These are phyloP conservation scores for Alternaria sp. DNA, from an alignment of 2,329 filamentous ascomycete genomes.

Conservation along the genomic window DNA sequence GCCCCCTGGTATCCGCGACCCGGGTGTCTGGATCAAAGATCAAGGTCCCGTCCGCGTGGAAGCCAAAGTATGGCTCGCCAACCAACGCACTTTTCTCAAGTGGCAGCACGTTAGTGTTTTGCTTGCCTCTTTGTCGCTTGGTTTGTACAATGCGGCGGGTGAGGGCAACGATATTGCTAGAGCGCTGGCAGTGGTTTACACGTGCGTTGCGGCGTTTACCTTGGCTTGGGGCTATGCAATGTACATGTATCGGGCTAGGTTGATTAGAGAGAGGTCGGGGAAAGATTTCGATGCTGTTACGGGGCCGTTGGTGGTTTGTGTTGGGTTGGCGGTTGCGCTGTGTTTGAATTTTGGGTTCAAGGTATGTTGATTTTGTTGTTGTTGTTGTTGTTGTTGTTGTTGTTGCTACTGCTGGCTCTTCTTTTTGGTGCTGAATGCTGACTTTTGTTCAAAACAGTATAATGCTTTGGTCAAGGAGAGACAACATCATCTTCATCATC, in stretches of 20 bases:
- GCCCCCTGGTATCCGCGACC: slow-evolving; percentile 87
- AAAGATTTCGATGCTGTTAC: slow-evolving; percentile 91
- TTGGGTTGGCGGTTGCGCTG: slow-evolving; percentile 79
- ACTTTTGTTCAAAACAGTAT: slow-evolving; percentile 28
- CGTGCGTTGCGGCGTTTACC: slow-evolving; percentile 80
- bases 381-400: no score
- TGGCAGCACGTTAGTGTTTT: slow-evolving; percentile 96
- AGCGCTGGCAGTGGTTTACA: slow-evolving; percentile 82
- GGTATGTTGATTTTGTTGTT: slow-evolving; percentile 55
- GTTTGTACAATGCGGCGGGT: slow-evolving; percentile 87
- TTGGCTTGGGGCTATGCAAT: slow-evolving; percentile 88
- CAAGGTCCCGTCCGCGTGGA: slow-evolving; percentile 90
- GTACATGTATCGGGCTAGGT: slow-evolving; percentile 74
- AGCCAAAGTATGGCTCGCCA: slow-evolving; percentile 98
- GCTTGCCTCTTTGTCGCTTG: slow-evolving; percentile 82
- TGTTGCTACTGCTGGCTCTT: background rate
- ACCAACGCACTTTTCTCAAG: slow-evolving; percentile 97
- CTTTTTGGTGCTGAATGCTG: background rate
- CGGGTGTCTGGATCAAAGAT: slow-evolving; percentile 91
- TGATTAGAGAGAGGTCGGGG: slow-evolving; percentile 86
- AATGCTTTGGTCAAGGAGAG: slow-evolving; percentile 27
- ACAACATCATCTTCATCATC: slow-evolving; percentile 14
- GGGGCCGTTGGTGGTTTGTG: slow-evolving; percentile 83
- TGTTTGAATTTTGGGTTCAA: slow-evolving; percentile 90
- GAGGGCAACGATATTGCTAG: slow-evolving; percentile 76